A percentile compares a stretch with the other conserved stretches of the same genome.
These are phyloP conservation scores for Clonostachys rosea DNA, from an alignment of 2,329 filamentous ascomycete species.

Conservation along the genomic window DNA sequence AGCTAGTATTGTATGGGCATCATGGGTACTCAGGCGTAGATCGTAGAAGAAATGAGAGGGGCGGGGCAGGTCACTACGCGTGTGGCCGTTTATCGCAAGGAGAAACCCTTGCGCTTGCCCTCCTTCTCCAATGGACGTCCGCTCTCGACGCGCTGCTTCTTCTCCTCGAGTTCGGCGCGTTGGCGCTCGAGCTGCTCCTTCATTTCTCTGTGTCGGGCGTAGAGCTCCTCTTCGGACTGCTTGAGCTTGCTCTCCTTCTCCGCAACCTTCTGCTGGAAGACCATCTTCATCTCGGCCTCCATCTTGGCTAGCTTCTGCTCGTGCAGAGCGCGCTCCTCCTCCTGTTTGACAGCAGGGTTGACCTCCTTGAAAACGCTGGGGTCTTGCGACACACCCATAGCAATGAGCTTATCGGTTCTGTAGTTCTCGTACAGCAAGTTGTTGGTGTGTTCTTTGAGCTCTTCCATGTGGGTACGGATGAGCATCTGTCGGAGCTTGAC, in stretches of 20 bases:
- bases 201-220: conserved; percentile 98
- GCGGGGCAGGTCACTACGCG: conserved; percentile 7
- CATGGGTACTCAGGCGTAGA: conserved; percentile 52
- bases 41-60: conserved; percentile 30
- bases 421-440: conserved; percentile 99
- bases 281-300: conserved; percentile 99
- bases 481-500: conserved; percentile 99
- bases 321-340: conserved; percentile 95
- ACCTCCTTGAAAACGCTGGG: conserved; percentile 99
- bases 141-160: conserved; percentile 93
- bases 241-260: conserved; percentile 99
- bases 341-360: conserved; percentile 99
- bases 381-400: conserved; percentile 98
- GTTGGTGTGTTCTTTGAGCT: conserved; percentile 99
- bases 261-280: conserved; percentile 99
- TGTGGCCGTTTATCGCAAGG: conserved; percentile 69
- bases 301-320: conserved; percentile 99
- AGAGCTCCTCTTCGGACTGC: conserved; percentile 98
- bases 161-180: conserved; percentile 92
- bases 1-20: conserved; percentile 56
- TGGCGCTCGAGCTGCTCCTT: conserved; percentile 98
- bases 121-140: conserved; percentile 96
- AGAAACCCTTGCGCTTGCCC: conserved; percentile 99
- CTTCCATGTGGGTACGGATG: conserved; percentile 99
- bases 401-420: conserved; percentile 97